A percentile compares a stretch with the other conserved stretches of the same genome.
phyloP scores from a whole-genome alignment of 768 basidiomycete species.

The Xerocomellus dryophilus region DNA sequence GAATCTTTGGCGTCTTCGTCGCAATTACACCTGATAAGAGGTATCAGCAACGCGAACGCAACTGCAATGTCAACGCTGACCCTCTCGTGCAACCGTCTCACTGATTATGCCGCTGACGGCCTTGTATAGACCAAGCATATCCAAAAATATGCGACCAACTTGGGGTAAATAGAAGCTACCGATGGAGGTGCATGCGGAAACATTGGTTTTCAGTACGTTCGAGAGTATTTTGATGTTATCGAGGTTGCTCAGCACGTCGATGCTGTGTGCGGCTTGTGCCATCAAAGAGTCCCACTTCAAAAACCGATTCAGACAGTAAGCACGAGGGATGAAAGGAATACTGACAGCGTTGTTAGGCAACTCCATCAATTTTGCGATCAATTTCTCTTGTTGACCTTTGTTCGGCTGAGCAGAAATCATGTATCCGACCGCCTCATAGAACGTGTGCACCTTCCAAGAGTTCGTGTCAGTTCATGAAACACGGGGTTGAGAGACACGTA shows the following conservation, averaged over 20 bases:
- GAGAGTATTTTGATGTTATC: constrained; percentile 97
- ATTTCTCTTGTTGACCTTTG: constrained; percentile 92
- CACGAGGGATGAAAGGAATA: constrained; percentile 5
- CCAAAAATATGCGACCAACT: constrained; percentile 90
- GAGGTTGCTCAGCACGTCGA: constrained; percentile 84
- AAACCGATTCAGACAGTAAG: neutral
- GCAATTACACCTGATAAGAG: constrained; percentile 68
- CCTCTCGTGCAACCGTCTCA: constrained; percentile 83
- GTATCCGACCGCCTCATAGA: constrained; percentile 98
- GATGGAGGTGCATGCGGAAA: constrained; percentile 94
- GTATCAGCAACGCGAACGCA: constrained; percentile 1
- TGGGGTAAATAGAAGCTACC: constrained; percentile 98
- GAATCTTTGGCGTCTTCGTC: constrained; percentile 95
- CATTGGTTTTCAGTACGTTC: constrained; percentile 98
- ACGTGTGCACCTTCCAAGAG: constrained; percentile 73
- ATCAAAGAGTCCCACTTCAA: constrained; percentile 94
- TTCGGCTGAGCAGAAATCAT: constrained; percentile 99
- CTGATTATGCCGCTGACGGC: constrained; percentile 97
- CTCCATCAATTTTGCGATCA: constrained; percentile 95
- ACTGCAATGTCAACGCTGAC: constrained; percentile 38
- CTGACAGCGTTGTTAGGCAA: constrained; percentile 92
- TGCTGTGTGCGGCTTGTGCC: constrained; percentile 88
- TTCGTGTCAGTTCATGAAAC: constrained; percentile 9
- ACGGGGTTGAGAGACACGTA: neutral
- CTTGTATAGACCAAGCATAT: constrained; percentile 97